Evolutionary conservation across 305 asterid species (phyloP).

Genomic region (Withania somnifera): DNA sequence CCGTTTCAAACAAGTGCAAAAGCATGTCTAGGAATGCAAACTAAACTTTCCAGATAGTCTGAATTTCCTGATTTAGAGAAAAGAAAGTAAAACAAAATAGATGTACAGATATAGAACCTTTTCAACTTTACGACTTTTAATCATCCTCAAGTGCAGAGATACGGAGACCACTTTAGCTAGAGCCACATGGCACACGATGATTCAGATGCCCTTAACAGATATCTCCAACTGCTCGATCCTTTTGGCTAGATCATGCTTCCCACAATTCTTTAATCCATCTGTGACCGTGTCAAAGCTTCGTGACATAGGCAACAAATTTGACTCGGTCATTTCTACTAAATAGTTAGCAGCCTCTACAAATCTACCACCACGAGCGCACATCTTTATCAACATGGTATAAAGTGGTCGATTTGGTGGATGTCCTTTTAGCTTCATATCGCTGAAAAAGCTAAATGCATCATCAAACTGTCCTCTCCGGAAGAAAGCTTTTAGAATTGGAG

Average conservation of each 20-base stretch:
- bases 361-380: slow-evolving; percentile 84
- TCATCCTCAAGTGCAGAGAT: neutral
- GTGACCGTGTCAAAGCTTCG: slow-evolving; percentile 80
- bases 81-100: neutral
- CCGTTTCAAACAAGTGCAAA: neutral
- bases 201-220: slow-evolving; percentile 50
- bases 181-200: neutral
- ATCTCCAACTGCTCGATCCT: slow-evolving; percentile 62
- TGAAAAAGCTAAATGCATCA: slow-evolving; percentile 82
- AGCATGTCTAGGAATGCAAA: neutral
- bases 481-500: slow-evolving; percentile 72
- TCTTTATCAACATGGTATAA: slow-evolving; percentile 76
- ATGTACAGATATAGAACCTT: neutral
- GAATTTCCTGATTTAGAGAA: neutral
- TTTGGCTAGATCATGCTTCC: slow-evolving; percentile 86
- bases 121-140: neutral
- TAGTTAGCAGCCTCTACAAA: slow-evolving; percentile 87
- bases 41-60: neutral
- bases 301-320: slow-evolving; percentile 53
- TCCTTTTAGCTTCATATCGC: slow-evolving; percentile 89
- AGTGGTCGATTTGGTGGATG: slow-evolving; percentile 89
- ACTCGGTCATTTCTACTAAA: slow-evolving; percentile 87
- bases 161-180: neutral
- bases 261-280: slow-evolving; percentile 81
- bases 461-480: slow-evolving; percentile 68